phyloP scores from a whole-genome alignment of 2,329 filamentous ascomycete species.

The Capronia epimyces region DNA sequence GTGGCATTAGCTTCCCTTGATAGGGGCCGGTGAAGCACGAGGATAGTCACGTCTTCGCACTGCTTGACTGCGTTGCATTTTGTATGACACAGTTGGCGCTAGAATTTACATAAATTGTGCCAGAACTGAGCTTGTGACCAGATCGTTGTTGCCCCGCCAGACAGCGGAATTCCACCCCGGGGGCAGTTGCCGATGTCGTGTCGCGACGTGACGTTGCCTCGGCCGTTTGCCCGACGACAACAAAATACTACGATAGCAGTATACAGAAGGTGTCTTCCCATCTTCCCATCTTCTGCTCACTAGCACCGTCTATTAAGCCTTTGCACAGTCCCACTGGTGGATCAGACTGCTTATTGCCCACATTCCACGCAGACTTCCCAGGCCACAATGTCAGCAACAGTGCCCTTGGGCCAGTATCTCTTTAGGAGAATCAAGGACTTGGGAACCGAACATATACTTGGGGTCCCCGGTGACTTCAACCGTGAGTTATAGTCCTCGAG shows the following conservation, averaged over 20 bases:
- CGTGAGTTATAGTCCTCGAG: constrained; percentile 6
- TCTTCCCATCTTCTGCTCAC: too few species aligned
- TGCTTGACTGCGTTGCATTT: too few species aligned
- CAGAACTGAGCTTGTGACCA: too few species aligned
- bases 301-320: too few species aligned
- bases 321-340: too few species aligned
- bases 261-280: too few species aligned
- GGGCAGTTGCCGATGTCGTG: not conserved
- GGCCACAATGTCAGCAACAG: constrained; percentile 15
- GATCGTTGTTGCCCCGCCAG: too few species aligned
- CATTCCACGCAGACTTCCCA: not conserved
- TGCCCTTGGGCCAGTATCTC: constrained; percentile 42
- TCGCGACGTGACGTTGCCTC: not conserved
- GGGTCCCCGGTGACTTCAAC: constrained; percentile 45
- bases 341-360: not conserved
- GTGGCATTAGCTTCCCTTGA: constrained; percentile 31
- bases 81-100: too few species aligned
- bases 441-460: constrained; percentile 46
- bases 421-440: constrained; percentile 46
- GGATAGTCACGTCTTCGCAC: not conserved
- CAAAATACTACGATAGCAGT: not conserved
- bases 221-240: not conserved
- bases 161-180: too few species aligned
- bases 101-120: too few species aligned
- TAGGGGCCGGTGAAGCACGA: not conserved